These are phyloP conservation scores for Paulownia fortunei DNA, from an alignment of 257 asterid species.

Conservation along the genomic window DNA sequence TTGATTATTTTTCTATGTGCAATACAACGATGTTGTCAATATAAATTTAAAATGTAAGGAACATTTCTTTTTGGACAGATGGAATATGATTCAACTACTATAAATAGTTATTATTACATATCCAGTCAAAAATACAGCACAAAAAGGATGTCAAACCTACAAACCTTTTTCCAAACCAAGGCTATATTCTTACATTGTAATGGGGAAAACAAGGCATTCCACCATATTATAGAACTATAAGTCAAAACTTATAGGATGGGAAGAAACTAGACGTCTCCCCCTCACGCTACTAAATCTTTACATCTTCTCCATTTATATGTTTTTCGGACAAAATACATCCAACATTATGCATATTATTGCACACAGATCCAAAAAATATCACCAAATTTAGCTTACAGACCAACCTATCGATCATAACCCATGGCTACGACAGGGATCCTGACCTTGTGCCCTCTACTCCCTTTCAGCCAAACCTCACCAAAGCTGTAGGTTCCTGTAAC, in stretches of 20 bases:
- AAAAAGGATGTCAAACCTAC: constrained; percentile 43
- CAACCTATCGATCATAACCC: constrained; percentile 69
- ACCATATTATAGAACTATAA: constrained; percentile 50
- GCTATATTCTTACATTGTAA: constrained; percentile 37
- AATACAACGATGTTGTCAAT: too few relatives aligned
- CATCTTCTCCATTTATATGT: constrained; percentile 36
- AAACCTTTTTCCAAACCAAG: constrained; percentile 36
- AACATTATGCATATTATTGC: constrained; percentile 50
- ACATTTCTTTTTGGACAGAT: background rate
- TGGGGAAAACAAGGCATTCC: constrained; percentile 53
- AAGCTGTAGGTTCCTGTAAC: constrained; percentile 82
- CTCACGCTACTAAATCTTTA: constrained; percentile 52
- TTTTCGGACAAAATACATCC: constrained; percentile 42
- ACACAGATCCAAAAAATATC: constrained; percentile 49
- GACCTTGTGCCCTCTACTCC: constrained; percentile 93
- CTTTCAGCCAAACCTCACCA: constrained; percentile 87
- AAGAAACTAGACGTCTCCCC: constrained; percentile 44
- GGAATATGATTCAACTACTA: constrained; percentile 16
- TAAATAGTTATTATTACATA: constrained; percentile 39
- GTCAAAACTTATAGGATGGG: constrained; percentile 57
- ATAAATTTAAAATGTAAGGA: too few relatives aligned
- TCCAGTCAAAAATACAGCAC: constrained; percentile 45
- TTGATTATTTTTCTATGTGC: too few relatives aligned
- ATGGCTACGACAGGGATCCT: constrained; percentile 84
- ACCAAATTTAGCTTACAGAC: constrained; percentile 25